Percentiles rank a stretch among this genome's conserved stretches.
phyloP scores from a whole-genome alignment of 768 basidiomycete genomes.

The Grammothele lineata region DNA sequence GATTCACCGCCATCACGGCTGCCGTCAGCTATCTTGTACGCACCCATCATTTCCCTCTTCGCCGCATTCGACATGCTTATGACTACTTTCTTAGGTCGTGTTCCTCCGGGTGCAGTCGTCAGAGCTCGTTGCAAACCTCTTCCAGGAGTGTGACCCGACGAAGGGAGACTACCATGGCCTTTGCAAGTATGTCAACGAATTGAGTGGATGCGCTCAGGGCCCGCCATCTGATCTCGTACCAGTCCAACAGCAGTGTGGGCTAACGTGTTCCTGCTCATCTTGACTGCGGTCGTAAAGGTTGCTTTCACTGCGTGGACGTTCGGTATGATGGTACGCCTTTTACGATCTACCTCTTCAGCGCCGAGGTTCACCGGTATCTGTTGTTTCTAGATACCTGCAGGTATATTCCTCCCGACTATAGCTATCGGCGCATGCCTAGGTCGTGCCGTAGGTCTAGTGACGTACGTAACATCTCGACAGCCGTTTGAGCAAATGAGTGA shows the following conservation, averaged over 20 bases:
- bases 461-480: slow-evolving; percentile 38
- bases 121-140: slow-evolving; percentile 78
- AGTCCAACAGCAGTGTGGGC: slow-evolving; percentile 65
- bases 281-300: slow-evolving; percentile 60
- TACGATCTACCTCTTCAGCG: neutral
- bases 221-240: slow-evolving; percentile 1
- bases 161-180: slow-evolving; percentile 70
- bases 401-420: slow-evolving; percentile 74
- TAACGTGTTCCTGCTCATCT: slow-evolving; percentile 60
- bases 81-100: slow-evolving; percentile 43
- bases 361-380: neutral
- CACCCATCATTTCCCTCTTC: slow-evolving; percentile 21
- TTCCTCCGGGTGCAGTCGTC: slow-evolving; percentile 73
- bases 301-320: slow-evolving; percentile 72
- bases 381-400: slow-evolving; percentile 57
- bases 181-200: slow-evolving; percentile 59
- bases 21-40: slow-evolving; percentile 68
- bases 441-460: slow-evolving; percentile 64
- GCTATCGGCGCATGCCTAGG: slow-evolving; percentile 72
- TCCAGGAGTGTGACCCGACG: slow-evolving; percentile 73
- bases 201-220: too few species aligned
- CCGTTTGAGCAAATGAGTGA: neutral
- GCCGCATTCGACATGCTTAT: neutral
- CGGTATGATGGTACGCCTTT: slow-evolving; percentile 62
- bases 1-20: slow-evolving; percentile 61